These are phyloP conservation scores for Globisporangium echinulatum DNA, from an alignment of 352 stramenopile species.

Conservation along the genomic window DNA sequence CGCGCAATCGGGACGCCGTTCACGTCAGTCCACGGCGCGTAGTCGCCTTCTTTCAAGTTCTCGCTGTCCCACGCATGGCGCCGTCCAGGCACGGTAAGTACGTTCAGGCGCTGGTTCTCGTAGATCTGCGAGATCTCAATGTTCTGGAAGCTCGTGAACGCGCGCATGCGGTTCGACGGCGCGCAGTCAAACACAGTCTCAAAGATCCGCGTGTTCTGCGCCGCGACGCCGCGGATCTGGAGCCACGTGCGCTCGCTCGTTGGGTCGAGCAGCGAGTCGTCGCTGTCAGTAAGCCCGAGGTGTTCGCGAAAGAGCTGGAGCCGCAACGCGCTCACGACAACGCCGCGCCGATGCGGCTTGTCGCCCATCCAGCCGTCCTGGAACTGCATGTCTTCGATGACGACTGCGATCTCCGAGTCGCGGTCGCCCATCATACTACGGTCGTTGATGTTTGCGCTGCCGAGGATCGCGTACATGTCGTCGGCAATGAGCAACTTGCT, in stretches of 20 bases:
- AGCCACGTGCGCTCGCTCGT: conserved; percentile 60
- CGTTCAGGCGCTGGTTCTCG: conserved; percentile 84
- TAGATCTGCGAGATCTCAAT: conserved; percentile 82
- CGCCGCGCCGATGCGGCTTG: conserved; percentile 51
- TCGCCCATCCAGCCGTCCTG: conserved; percentile 75
- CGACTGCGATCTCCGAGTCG: conserved; percentile 81
- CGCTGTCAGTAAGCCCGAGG: conserved; percentile 56
- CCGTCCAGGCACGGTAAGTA: conserved; percentile 54
- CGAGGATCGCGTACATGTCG: conserved; percentile 87
- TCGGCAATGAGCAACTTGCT: conserved; percentile 89
- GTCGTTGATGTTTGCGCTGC: conserved; percentile 95
- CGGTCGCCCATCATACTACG: conserved; percentile 91
- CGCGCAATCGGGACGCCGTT: conserved; percentile 77
- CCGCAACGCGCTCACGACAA: conserved; percentile 54
- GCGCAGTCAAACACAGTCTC: conserved; percentile 81
- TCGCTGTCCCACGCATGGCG: conserved; percentile 66
- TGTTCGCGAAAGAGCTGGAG: conserved; percentile 83
- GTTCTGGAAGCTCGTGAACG: conserved; percentile 70
- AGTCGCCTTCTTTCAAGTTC: conserved; percentile 80
- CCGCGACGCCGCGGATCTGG: conserved; percentile 41
- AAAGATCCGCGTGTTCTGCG: conserved; percentile 74
- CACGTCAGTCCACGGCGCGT: conserved; percentile 80
- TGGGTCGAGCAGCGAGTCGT: conserved; percentile 48
- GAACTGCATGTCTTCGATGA: conserved; percentile 82
- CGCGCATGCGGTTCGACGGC: conserved; percentile 73